These are phyloP conservation scores for Paulownia fortunei DNA, from an alignment of 257 asterid species.

Conservation along the genomic window DNA sequence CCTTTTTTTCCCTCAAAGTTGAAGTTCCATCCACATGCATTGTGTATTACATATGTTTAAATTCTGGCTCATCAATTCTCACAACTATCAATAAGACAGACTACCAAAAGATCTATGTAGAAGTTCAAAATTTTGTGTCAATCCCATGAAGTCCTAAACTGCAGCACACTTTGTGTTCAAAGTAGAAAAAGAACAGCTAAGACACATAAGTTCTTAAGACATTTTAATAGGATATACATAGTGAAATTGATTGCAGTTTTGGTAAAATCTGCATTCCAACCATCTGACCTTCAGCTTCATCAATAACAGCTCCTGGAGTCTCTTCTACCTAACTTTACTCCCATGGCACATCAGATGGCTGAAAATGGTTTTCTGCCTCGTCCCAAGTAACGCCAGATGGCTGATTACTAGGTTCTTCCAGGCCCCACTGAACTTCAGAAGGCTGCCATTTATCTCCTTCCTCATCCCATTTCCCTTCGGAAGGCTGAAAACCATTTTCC, in stretches of 20 bases:
- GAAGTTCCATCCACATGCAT: not conserved
- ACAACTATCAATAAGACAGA: not conserved
- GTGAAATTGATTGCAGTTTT: not conserved
- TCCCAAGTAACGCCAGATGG: slow-evolving; percentile 2
- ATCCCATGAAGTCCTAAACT: not conserved
- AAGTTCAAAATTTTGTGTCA: not conserved
- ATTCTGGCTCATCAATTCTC: not conserved
- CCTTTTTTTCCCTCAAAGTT: not conserved
- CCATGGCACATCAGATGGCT: slow-evolving; percentile 37
- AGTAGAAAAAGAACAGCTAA: not conserved
- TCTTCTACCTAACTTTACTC: slow-evolving; percentile 24
- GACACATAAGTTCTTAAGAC: not conserved
- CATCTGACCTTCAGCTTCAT: slow-evolving; percentile 52
- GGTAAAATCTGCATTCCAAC: slow-evolving; percentile 30
- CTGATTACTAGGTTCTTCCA: not conserved
- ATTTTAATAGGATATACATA: not conserved
- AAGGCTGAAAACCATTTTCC: slow-evolving; percentile 22
- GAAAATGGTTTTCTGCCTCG: not conserved
- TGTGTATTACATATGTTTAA: no score
- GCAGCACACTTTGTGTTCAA: not conserved
- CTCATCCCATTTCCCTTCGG: slow-evolving; percentile 39
- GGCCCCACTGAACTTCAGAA: slow-evolving; percentile 28
- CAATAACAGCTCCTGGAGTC: slow-evolving; percentile 25
- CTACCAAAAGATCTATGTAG: not conserved
- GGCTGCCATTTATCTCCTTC: slow-evolving; percentile 32